Conservation (phyloP, 2,329 filamentous ascomycete species). For the Ascochyta pisi region DNA sequence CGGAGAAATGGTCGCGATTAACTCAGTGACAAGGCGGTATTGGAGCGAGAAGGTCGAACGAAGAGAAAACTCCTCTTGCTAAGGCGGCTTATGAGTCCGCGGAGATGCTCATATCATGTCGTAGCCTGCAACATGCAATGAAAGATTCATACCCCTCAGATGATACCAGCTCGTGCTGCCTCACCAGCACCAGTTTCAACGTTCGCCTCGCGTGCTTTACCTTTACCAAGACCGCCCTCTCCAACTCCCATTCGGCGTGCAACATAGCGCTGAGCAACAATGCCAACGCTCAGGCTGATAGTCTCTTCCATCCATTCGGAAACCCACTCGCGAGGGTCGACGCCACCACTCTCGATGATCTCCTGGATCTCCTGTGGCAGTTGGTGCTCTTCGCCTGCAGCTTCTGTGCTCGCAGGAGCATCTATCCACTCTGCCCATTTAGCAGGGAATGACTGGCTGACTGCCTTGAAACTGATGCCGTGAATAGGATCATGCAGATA, state of each 20-base stretch:
- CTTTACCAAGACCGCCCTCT: slow-evolving; percentile 71
- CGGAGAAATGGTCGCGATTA: neutral
- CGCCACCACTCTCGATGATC: slow-evolving; percentile 75
- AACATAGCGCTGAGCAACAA: slow-evolving; percentile 94
- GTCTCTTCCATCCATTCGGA: slow-evolving; percentile 96
- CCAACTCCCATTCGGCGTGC: slow-evolving; percentile 95
- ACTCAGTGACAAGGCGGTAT: neutral
- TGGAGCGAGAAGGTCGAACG: neutral
- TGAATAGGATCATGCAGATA: slow-evolving; percentile 90
- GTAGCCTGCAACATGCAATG: slow-evolving; percentile 7
- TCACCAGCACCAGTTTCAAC: slow-evolving; percentile 67
- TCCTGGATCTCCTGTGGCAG: slow-evolving; percentile 85
- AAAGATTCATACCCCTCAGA: slow-evolving; percentile 22
- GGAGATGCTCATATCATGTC: slow-evolving; percentile 5
- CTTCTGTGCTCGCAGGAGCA: slow-evolving; percentile 51
- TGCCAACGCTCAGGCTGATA: slow-evolving; percentile 76
- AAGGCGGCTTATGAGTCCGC: neutral
- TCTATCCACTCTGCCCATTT: slow-evolving; percentile 95
- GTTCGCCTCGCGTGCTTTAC: slow-evolving; percentile 62
- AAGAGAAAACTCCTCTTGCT: neutral
- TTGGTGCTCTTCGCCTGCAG: slow-evolving; percentile 56
- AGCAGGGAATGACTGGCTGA: slow-evolving; percentile 83
- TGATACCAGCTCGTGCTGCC: slow-evolving; percentile 62
- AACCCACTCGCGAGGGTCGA: slow-evolving; percentile 96
- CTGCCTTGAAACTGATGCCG: slow-evolving; percentile 81